Conservation (phyloP, 1,284 basidiomycete genomes). For the Rhodotorula mucilaginosa region DNA sequence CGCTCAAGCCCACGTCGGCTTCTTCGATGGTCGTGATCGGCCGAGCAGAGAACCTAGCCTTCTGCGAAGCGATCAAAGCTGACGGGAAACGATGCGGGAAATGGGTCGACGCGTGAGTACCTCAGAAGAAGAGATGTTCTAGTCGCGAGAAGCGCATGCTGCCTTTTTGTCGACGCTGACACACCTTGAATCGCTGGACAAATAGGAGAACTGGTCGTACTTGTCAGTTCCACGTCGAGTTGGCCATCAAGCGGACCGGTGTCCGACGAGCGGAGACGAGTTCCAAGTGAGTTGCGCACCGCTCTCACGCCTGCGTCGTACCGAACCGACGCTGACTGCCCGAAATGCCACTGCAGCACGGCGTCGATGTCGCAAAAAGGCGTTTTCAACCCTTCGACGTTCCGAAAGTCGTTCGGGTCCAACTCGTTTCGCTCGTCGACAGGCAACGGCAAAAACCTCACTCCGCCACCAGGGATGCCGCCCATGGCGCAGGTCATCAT, state of each 20-base stretch:
- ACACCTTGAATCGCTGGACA: not conserved
- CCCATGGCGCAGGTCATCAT: not conserved
- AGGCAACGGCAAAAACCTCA: not conserved
- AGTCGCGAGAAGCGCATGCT: not conserved
- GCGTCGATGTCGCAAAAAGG: constrained; percentile 16
- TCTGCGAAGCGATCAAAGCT: constrained; percentile 70
- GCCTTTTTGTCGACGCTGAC: not conserved
- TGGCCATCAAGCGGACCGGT: constrained; percentile 69
- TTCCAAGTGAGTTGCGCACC: constrained; percentile 14
- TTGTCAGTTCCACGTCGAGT: constrained; percentile 85
- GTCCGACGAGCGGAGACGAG: constrained; percentile 66
- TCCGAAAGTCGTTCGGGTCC: constrained; percentile 18
- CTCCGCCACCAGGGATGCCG: not conserved
- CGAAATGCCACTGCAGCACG: constrained; percentile 11
- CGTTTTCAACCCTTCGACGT: constrained; percentile 5
- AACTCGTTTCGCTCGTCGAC: not conserved
- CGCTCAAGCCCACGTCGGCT: constrained; percentile 77
- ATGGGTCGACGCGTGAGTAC: constrained; percentile 79
- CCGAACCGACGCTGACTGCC: too few relatives aligned
- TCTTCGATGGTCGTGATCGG: constrained; percentile 81
- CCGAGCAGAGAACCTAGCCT: constrained; percentile 76
- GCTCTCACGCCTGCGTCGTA: not conserved
- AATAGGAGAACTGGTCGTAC: constrained; percentile 59
- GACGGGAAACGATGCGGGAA: constrained; percentile 77
- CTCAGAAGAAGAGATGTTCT: too few relatives aligned